Evolutionary conservation across 345 rosid genomes (phyloP), one percentile per base, ranked within the genome.

Genomic region (Moricandia moricandioides): DNA sequence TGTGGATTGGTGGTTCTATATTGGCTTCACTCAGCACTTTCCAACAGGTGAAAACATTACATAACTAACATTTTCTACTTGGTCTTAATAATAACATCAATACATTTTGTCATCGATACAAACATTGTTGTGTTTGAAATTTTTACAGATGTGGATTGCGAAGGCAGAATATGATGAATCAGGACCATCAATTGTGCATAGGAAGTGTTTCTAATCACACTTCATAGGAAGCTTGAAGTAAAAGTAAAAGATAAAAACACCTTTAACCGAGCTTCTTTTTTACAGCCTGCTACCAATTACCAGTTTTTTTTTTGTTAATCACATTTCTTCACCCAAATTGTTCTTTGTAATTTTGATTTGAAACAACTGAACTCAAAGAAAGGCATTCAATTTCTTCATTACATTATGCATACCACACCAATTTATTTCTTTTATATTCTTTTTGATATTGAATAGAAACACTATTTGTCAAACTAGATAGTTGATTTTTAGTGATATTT

Each of bases 1-100:
- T 88, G 14, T 88, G 92, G 89, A 88, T 86, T 0, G 92, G 92
- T 35, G 92, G 92, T 21, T 88, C 92, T 57, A 88, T 88, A 71
- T 78, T 88, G 77, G 92, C 92, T 73, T 88, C 92, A 47, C 89
- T 88, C 61, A 86, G 92, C 68, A 88, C 89, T 73, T 88, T 86
- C 84, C 92, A 86, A 76, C 92, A 88, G 88, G 88, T 87, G 18
- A 62, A 62, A n/a, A 13, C 27, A 54, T 52, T 39, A 7, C 27
- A 21, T 26, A 49, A 21, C 6, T 60, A 31, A 16, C 16, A 26
- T 33, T 47, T 54, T 30, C 1, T 56, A 5, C 51, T 74, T 10
- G 7, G 4, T 24, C 33, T 39, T 3, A 5, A 12, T 5, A 29
- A 0, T 34, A 65, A 27, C 11, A 24, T 4, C 54, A 13, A 33